These are phyloP conservation scores for Beta vulgaris DNA, from an alignment of 148 eudicot genomes.

Conservation along the genomic window DNA sequence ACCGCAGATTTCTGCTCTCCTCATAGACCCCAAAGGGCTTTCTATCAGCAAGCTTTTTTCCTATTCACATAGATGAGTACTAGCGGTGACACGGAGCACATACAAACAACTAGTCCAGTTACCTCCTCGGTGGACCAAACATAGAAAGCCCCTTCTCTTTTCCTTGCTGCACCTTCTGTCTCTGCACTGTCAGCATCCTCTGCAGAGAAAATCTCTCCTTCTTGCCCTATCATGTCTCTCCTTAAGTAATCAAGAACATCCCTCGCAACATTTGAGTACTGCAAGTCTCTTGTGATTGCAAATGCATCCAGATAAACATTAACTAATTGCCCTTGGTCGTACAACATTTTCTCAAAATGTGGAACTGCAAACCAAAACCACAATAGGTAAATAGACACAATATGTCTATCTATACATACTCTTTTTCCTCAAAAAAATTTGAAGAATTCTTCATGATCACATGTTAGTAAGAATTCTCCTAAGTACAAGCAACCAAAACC, in stretches of 20 bases:
- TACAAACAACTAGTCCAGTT: slow-evolving; percentile 8
- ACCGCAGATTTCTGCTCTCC: neutral
- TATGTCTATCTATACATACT: neutral
- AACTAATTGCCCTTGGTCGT: slow-evolving; percentile 90
- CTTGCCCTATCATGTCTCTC: slow-evolving; percentile 85
- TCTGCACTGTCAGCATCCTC: slow-evolving; percentile 99
- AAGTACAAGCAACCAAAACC: neutral
- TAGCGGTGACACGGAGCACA: neutral
- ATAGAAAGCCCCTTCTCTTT: slow-evolving; percentile 93
- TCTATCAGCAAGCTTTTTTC: neutral
- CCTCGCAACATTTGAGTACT: slow-evolving; percentile 56
- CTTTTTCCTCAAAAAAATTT: neutral
- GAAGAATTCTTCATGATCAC: neutral
- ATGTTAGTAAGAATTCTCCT: too few relatives aligned
- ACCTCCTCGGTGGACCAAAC: slow-evolving; percentile 85
- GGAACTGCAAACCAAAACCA: slow-evolving; percentile 58
- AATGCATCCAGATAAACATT: slow-evolving; percentile 79
- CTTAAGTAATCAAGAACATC: slow-evolving; percentile 91
- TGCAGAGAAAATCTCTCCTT: slow-evolving; percentile 89
- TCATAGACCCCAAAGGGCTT: neutral
- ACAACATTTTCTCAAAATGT: slow-evolving; percentile 98
- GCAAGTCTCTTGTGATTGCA: slow-evolving; percentile 60
- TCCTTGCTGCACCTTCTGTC: slow-evolving; percentile 49
- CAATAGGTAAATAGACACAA: neutral
- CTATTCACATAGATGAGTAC: neutral